phyloP scores from a whole-genome alignment of 2,329 filamentous ascomycete genomes.

The Mariannaea sp. region DNA sequence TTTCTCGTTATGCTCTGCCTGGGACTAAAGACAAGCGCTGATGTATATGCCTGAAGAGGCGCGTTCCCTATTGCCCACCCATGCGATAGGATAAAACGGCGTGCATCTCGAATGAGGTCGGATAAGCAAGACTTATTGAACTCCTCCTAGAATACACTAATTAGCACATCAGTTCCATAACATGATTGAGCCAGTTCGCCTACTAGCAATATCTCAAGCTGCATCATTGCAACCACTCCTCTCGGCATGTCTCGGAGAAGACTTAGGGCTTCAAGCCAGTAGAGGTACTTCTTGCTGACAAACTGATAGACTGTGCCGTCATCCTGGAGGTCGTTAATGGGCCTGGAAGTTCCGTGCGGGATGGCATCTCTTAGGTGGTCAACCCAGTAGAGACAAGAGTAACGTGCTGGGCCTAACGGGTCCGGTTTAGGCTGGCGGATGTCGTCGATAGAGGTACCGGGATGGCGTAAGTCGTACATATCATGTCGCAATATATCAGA shows the following conservation, averaged over 20 bases:
- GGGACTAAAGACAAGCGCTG: constrained; percentile 21
- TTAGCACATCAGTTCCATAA: neutral
- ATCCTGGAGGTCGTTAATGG: neutral
- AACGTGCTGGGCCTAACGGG: constrained; percentile 19
- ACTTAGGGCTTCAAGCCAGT: constrained; percentile 51
- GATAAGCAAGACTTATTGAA: neutral
- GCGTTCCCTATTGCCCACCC: neutral
- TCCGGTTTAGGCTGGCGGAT: constrained; percentile 15
- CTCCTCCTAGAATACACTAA: neutral
- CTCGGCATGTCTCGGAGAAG: constrained; percentile 35
- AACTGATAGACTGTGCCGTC: neutral
- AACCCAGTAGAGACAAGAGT: constrained; percentile 33
- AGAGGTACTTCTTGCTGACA: constrained; percentile 30
- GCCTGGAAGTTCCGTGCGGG: neutral
- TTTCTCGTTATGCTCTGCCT: neutral
- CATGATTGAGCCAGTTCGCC: neutral
- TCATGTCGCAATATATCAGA: constrained; percentile 39
- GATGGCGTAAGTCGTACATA: constrained; percentile 38
- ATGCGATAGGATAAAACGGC: constrained; percentile 1
- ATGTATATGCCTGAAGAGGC: constrained; percentile 10
- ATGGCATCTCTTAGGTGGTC: constrained; percentile 19
- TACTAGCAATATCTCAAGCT: neutral
- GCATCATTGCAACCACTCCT: neutral
- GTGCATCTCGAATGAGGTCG: constrained; percentile 1
- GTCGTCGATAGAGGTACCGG: constrained; percentile 19